Percentiles rank a stretch among this genome's conserved stretches.
phyloP scores from a whole-genome alignment of 306 rosid genomes.

The Carpinus fangiana region DNA sequence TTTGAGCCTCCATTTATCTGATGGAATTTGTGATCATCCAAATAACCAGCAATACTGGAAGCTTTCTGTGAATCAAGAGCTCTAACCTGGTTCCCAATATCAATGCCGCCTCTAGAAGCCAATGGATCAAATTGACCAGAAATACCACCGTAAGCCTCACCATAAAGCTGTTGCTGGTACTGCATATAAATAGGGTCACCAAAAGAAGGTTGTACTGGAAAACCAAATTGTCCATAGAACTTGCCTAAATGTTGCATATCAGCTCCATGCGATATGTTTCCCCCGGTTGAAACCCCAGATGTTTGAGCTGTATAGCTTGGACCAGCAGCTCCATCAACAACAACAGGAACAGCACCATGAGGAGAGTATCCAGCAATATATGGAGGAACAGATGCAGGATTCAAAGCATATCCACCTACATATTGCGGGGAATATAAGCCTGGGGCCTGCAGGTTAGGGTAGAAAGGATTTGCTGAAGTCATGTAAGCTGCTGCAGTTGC shows the following conservation, averaged over 20 bases:
- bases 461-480: constrained; percentile 47
- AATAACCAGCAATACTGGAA: constrained; percentile 34
- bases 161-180: constrained; percentile 45
- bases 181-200: constrained; percentile 53
- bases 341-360: constrained; percentile 44
- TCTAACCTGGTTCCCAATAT: constrained; percentile 28
- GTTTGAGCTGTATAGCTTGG: constrained; percentile 36
- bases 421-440: constrained; percentile 42
- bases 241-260: constrained; percentile 46
- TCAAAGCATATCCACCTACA: constrained; percentile 46
- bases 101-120: constrained; percentile 39
- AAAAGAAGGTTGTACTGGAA: constrained; percentile 43
- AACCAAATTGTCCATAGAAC: constrained; percentile 48
- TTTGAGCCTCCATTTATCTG: constrained; percentile 33
- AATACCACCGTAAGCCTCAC: constrained; percentile 40
- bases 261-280: constrained; percentile 47
- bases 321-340: constrained; percentile 48
- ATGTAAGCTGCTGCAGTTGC: constrained; percentile 55
- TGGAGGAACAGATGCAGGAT: constrained; percentile 43
- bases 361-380: constrained; percentile 51
- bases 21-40: constrained; percentile 47
- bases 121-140: constrained; percentile 37
- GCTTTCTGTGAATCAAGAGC: constrained; percentile 39
- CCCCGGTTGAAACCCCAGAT: constrained; percentile 44
- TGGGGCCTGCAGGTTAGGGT: constrained; percentile 37